Evolutionary conservation across 2,329 filamentous ascomycete genomes (phyloP).

Genomic region (Claviceps sp.): DNA sequence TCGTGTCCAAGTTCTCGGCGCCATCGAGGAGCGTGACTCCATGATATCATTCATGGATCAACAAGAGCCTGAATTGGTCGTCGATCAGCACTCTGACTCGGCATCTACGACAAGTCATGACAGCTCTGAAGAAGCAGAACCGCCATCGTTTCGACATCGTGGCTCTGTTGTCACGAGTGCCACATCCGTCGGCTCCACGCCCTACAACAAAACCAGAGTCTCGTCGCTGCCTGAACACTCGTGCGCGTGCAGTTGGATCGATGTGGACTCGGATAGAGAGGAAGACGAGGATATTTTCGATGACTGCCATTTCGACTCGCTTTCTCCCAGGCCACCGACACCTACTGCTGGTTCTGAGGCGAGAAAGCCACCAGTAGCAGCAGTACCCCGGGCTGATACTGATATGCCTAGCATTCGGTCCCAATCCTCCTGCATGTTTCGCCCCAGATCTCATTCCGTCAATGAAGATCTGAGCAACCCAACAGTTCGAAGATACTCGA

Average conservation of each 20-base stretch:
- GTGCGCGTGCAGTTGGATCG: conserved; percentile 24
- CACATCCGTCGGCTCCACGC: conserved; percentile 22
- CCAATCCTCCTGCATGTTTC: conserved; percentile 4
- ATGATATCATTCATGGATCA: conserved; percentile 21
- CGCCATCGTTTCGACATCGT: conserved; percentile 19
- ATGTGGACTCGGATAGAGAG: conserved; percentile 22
- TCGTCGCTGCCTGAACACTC: conserved; percentile 9
- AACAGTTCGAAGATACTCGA: conserved; percentile 5
- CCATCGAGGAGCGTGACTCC: conserved; percentile 24
- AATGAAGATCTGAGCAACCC: conserved; percentile 5
- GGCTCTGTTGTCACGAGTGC: conserved; percentile 23
- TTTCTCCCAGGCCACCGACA: conserved; percentile 20
- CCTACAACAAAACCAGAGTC: conserved; percentile 11
- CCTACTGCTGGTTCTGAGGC: conserved; percentile 12
- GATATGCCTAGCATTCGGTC: not conserved
- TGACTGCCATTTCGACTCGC: conserved; percentile 5
- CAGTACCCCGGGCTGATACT: not conserved
- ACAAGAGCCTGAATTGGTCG: conserved; percentile 8
- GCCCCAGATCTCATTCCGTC: conserved; percentile 14
- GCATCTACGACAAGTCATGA: conserved; percentile 18
- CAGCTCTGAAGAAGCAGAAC: conserved; percentile 19
- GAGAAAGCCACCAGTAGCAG: not conserved
- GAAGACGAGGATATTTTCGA: conserved; percentile 7
- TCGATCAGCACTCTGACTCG: conserved; percentile 18
- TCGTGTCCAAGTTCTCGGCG: conserved; percentile 17